Base-by-base conservation (phyloP, 2,329 filamentous ascomycete species). In the Fusarium sp. region DNA sequence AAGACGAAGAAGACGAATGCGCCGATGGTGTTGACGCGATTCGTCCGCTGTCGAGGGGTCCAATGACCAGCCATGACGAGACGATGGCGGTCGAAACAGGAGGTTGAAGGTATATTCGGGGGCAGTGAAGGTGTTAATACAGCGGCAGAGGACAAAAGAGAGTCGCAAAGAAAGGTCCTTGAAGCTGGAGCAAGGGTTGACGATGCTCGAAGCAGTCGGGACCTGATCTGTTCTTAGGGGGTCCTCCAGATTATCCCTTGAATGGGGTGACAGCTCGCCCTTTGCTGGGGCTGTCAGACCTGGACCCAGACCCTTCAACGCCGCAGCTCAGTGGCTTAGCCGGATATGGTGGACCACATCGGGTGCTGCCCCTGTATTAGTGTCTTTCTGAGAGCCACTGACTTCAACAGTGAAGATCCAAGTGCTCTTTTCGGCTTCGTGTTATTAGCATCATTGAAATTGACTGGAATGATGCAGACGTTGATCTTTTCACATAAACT, bases 31-130 rank as follows among this genome's bases (percentile, higher is more conserved):
- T 73, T 73, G 47, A 67, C 59, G 52, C 74, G 74, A 63, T 59
- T 73, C 55, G 71, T 62, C 50, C 71, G 67, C 55, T 73, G 71
- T 44, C 69, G 71, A 51, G 71, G 70, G 51, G 65, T 73, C 71
- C 71, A 73, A 51, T 59, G 71, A 56, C 61, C 54, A 50, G 69
- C 65, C 71, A 73, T 73, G 49, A 30, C 51, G 59, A 30, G 49
- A 46, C 32, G 40, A 60, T 56, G 62, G 66, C 63, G 48, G 48
- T 69, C 46, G 56, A 54, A 34, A 24, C 34, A 34, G 7, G 39
- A 26, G 23, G 12, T 19, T 32, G 19, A 45, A 20, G 38, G 20
- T 21, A 10, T n/a, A 43, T 19, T 28, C 23, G 43, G 49, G 30
- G 26, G 11, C 32, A 32, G 44, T 48, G 23, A 24, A 53, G 14